Percentiles rank a stretch among this genome's conserved stretches.
These are phyloP conservation scores for Melanogaster broomeanus DNA, from an alignment of 768 basidiomycete genomes.

Conservation along the genomic window DNA sequence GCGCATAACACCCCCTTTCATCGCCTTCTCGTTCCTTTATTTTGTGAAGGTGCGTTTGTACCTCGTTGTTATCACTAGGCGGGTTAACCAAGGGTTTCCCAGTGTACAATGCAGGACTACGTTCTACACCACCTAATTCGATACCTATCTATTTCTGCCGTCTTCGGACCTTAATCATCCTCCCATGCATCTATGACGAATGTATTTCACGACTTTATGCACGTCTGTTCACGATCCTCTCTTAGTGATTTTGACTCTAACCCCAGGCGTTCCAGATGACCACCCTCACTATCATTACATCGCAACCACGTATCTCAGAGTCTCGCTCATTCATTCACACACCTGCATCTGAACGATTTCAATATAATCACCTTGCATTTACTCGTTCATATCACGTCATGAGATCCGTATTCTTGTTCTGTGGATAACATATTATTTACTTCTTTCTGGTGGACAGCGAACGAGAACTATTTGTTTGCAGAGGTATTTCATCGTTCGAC, in stretches of 20 bases:
- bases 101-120: slow-evolving; percentile 32
- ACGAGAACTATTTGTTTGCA: slow-evolving; percentile 1
- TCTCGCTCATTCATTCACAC: slow-evolving; percentile 17
- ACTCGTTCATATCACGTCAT: slow-evolving; percentile 25
- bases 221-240: slow-evolving; percentile 1
- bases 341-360: slow-evolving; percentile 29
- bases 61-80: not conserved
- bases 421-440: slow-evolving; percentile 6
- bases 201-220: slow-evolving; percentile 32
- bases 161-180: slow-evolving; percentile 30
- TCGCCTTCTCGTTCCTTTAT: slow-evolving; percentile 1
- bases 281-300: slow-evolving; percentile 25
- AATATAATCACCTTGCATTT: slow-evolving; percentile 23
- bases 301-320: slow-evolving; percentile 23
- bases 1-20: slow-evolving; percentile 20
- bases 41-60: slow-evolving; percentile 27
- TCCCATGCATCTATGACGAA: slow-evolving; percentile 23
- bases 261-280: slow-evolving; percentile 20
- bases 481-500: too few relatives aligned
- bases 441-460: slow-evolving; percentile 7
- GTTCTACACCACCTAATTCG: slow-evolving; percentile 27
- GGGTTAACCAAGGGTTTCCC: slow-evolving; percentile 3
- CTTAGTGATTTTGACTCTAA: not conserved
- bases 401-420: slow-evolving; percentile 11
- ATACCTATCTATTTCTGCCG: slow-evolving; percentile 24